phyloP scores from a whole-genome alignment of 345 rosid genomes.

The Brassica incana region DNA sequence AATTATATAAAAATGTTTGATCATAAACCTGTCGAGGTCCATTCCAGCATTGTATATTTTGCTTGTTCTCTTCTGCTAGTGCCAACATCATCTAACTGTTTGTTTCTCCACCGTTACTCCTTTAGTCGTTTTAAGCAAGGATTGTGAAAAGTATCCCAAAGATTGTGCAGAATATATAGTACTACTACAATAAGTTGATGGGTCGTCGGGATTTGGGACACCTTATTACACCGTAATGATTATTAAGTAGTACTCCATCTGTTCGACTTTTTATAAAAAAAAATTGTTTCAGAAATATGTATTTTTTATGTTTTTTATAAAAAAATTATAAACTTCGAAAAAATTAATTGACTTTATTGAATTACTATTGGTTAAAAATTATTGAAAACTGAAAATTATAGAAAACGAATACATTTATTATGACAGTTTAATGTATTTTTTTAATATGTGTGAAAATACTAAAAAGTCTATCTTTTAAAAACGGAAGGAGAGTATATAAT shows the following conservation, averaged over 20 bases:
- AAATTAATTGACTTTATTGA: too few species aligned
- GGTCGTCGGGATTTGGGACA: background rate
- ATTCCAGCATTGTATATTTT: background rate
- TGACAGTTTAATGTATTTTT: too few species aligned
- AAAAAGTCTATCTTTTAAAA: too few species aligned
- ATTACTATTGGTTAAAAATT: too few species aligned
- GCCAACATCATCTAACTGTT: background rate
- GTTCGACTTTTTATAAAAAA: background rate
- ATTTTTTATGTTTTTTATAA: too few species aligned
- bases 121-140: background rate
- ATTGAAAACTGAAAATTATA: too few species aligned
- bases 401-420: too few species aligned
- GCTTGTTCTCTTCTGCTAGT: background rate
- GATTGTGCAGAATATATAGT: background rate
- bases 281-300: too few species aligned
- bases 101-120: background rate
- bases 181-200: background rate
- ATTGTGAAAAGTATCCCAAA: background rate
- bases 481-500: too few species aligned
- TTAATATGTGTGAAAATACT: too few species aligned
- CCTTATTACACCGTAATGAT: slow-evolving; percentile 16
- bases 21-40: background rate
- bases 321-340: too few species aligned
- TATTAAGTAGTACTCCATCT: slow-evolving; percentile 13
- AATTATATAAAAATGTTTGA: too few species aligned